Conservation (phyloP, 2,329 filamentous ascomycete species). For the Colletotrichum tofieldiae region DNA sequence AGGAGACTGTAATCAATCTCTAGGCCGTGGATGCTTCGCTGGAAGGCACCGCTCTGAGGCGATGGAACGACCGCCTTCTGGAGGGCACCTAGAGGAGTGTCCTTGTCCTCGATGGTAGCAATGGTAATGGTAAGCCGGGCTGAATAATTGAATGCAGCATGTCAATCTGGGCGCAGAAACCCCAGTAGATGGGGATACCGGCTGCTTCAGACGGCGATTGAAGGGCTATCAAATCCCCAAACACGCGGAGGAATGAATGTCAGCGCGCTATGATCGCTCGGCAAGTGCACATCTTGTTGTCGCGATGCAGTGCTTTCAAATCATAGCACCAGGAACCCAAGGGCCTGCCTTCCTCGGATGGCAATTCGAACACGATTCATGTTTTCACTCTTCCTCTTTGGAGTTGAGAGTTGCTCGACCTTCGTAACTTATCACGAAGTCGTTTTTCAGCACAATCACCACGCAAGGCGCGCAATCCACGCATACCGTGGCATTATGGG, state of each 20-base stretch:
- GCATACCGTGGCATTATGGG: constrained; percentile 10
- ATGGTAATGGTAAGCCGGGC: background rate
- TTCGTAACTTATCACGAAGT: background rate
- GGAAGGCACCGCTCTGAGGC: constrained; percentile 50
- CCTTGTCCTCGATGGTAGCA: background rate
- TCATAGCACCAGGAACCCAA: background rate
- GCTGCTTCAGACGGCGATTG: background rate
- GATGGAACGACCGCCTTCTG: constrained; percentile 56
- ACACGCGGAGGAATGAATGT: background rate
- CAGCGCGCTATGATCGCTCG: background rate
- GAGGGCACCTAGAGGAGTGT: constrained; percentile 51
- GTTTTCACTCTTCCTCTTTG: background rate
- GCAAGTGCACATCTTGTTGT: background rate
- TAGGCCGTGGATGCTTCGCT: constrained; percentile 69
- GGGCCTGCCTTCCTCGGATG: background rate
- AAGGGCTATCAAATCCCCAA: background rate
- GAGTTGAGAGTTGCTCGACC: background rate
- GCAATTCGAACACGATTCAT: constrained; percentile 3
- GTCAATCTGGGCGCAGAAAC: constrained; percentile 32
- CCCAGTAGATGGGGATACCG: background rate
- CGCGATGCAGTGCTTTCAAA: background rate
- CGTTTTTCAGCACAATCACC: background rate
- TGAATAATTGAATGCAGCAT: constrained; percentile 9
- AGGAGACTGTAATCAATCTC: constrained; percentile 78
- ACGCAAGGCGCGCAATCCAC: constrained; percentile 2